Conservation (phyloP, 139 green algal species). For the Ettlia oleoabundans region DNA sequence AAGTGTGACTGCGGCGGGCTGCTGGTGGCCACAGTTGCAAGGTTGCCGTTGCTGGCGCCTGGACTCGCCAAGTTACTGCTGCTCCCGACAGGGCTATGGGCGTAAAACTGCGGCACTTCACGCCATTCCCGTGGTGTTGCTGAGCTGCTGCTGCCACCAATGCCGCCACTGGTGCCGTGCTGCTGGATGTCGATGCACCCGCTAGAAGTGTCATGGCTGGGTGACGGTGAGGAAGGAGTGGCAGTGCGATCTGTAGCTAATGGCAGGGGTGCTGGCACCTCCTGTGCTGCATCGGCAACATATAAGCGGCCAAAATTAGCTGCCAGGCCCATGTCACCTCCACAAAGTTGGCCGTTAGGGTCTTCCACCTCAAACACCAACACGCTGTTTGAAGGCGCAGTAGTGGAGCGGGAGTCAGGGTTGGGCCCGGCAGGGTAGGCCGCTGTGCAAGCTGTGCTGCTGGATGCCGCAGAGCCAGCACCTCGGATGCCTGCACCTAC, state of each 20-base stretch:
- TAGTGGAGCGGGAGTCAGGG: not conserved
- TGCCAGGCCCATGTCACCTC: not conserved
- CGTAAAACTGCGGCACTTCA: slow-evolving; percentile 24
- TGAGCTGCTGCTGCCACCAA: not conserved
- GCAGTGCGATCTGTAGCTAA: not conserved
- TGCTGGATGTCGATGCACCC: slow-evolving; percentile 12
- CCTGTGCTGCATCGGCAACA: not conserved
- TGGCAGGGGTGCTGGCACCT: not conserved
- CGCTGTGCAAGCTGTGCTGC: too few species aligned
- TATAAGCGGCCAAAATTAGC: slow-evolving; percentile 19
- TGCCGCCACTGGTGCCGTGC: not conserved
- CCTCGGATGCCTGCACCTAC: too few species aligned
- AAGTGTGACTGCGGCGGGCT: not conserved
- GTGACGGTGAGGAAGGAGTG: not conserved
- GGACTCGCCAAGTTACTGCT: slow-evolving; percentile 24
- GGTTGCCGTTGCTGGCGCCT: not conserved
- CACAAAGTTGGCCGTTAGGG: not conserved
- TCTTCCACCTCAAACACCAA: slow-evolving; percentile 36
- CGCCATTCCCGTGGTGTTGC: slow-evolving; percentile 4
- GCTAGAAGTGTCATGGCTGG: not conserved
- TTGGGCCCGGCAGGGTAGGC: not conserved
- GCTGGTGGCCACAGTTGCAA: not conserved
- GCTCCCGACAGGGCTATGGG: slow-evolving; percentile 22
- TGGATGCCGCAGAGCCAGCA: too few species aligned
- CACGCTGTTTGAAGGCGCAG: not conserved